These are phyloP conservation scores for Scedosporium apiospermum DNA, from an alignment of 2,329 filamentous ascomycete species.

Conservation along the genomic window DNA sequence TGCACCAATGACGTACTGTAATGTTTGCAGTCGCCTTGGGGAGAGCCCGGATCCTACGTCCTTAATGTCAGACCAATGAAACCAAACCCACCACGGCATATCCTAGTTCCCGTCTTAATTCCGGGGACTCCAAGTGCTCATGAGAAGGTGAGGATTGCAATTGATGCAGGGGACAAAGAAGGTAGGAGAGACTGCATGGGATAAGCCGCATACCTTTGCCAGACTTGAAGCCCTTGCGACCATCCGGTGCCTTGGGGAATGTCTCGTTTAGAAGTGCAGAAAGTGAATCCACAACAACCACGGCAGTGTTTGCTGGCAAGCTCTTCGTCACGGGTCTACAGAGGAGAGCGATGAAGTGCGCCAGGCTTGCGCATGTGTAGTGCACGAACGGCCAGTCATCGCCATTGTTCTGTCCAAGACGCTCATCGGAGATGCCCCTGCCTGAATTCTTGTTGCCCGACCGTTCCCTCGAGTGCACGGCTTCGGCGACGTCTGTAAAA, in stretches of 20 bases:
- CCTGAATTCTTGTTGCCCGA: not conserved
- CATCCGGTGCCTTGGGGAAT: slow-evolving; percentile 53
- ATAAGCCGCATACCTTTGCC: slow-evolving; percentile 24
- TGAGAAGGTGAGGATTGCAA: not conserved
- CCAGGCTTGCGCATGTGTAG: slow-evolving; percentile 49
- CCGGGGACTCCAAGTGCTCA: not conserved
- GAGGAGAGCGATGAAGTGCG: slow-evolving; percentile 67
- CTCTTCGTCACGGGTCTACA: slow-evolving; percentile 55
- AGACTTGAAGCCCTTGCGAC: slow-evolving; percentile 25
- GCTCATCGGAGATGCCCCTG: not conserved
- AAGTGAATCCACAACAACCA: slow-evolving; percentile 71
- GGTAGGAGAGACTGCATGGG: too few species aligned
- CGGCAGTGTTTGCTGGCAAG: slow-evolving; percentile 50
- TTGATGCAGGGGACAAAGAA: not conserved
- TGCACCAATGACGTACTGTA: slow-evolving; percentile 57
- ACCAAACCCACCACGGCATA: not conserved
- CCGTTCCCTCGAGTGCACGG: slow-evolving; percentile 3
- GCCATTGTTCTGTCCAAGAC: slow-evolving; percentile 7
- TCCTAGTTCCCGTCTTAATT: not conserved
- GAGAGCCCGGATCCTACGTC: slow-evolving; percentile 25
- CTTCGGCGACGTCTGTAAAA: slow-evolving; percentile 19
- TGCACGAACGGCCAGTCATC: slow-evolving; percentile 30
- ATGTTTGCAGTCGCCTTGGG: slow-evolving; percentile 37
- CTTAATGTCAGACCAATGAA: not conserved
- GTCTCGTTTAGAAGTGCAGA: slow-evolving; percentile 69